These are phyloP conservation scores for Lactifluus pinguis DNA, from an alignment of 768 basidiomycete genomes.

Conservation along the genomic window DNA sequence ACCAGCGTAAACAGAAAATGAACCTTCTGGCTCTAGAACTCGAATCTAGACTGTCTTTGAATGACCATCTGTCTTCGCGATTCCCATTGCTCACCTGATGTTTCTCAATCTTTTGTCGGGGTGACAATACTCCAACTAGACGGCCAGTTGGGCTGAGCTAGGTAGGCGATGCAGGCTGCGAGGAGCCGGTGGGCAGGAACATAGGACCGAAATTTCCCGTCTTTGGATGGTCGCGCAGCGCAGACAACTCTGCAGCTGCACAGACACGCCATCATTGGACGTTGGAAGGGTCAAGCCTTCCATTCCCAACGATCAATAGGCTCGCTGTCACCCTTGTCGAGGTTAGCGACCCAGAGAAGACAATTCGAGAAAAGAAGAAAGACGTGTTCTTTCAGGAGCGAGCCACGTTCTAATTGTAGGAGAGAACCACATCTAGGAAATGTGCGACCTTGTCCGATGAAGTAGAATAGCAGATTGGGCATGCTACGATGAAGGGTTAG, in stretches of 20 bases:
- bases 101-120: constrained; percentile 23
- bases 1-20: constrained; percentile 70
- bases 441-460: constrained; percentile 73
- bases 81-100: constrained; percentile 28
- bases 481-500: constrained; percentile 75
- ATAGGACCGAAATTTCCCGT: background rate
- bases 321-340: constrained; percentile 25
- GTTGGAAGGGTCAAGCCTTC: constrained; percentile 4
- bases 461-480: constrained; percentile 62
- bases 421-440: constrained; percentile 62
- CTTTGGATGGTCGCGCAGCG: constrained; percentile 16
- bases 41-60: constrained; percentile 60
- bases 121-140: constrained; percentile 21
- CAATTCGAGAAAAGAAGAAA: too few species aligned
- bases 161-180: constrained; percentile 3
- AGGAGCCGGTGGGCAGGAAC: background rate
- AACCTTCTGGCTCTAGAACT: constrained; percentile 66
- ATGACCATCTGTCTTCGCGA: constrained; percentile 60
- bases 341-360: constrained; percentile 63
- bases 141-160: background rate
- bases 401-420: constrained; percentile 46
- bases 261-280: constrained; percentile 33
- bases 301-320: constrained; percentile 20
- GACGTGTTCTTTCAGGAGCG: constrained; percentile 40
- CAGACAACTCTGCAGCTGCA: constrained; percentile 50